Evolutionary conservation across 75 land plant species (phyloP).

Genomic region (Sequoiadendron giganteum): DNA sequence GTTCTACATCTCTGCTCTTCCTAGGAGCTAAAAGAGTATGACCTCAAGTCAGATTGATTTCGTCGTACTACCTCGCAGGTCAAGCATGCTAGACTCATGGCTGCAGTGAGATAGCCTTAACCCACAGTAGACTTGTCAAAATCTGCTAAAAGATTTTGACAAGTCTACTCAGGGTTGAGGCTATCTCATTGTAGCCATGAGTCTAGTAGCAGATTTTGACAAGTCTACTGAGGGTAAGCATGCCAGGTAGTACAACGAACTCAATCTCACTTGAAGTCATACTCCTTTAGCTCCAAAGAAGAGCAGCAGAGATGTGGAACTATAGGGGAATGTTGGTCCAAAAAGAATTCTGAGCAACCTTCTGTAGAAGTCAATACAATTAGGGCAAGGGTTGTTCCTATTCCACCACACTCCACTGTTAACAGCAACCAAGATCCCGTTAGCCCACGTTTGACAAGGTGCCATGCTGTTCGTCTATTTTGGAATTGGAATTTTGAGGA

Average conservation of each 20-base stretch:
- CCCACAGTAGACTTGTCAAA: background rate
- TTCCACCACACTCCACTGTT: background rate
- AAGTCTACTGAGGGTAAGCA: background rate
- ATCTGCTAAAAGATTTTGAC: slow-evolving; percentile 4
- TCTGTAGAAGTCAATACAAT: background rate
- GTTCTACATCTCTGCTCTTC: slow-evolving; percentile 6
- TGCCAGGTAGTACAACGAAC: slow-evolving; percentile 10
- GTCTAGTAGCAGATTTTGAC: slow-evolving; percentile 7
- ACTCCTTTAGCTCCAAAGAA: slow-evolving; percentile 10
- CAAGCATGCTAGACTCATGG: slow-evolving; percentile 11
- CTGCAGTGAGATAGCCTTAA: background rate
- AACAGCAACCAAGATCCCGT: background rate
- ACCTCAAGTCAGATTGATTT: slow-evolving; percentile 5
- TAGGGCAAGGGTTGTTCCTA: slow-evolving; percentile 11
- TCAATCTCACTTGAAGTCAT: background rate
- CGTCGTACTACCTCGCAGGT: background rate
- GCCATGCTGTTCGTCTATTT: slow-evolving; percentile 18
- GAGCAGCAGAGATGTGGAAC: slow-evolving; percentile 8
- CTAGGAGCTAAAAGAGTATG: slow-evolving; percentile 10
- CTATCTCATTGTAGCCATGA: background rate
- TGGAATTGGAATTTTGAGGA: slow-evolving; percentile 28
- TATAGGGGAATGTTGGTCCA: slow-evolving; percentile 6
- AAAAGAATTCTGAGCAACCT: background rate
- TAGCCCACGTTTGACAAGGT: slow-evolving; percentile 16
- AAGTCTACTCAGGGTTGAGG: background rate